Conservation (phyloP, 139 green algal genomes). For the Chlamydomonas schloesseri region DNA sequence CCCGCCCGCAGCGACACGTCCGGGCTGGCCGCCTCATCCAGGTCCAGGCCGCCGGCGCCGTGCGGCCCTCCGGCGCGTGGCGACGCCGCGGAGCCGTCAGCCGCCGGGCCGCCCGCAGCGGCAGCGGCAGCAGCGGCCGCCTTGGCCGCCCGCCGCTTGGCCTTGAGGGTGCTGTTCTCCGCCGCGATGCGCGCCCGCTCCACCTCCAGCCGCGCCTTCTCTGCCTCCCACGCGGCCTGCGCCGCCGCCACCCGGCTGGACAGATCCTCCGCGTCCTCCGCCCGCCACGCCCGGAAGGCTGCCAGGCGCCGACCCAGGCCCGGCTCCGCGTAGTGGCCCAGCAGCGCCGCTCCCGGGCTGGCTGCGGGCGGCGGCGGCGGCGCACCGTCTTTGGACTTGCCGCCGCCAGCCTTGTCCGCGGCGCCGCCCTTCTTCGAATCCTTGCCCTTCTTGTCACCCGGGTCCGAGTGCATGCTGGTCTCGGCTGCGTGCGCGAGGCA, state of each 20-base stretch:
- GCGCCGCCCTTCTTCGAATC: no score
- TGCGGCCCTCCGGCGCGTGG: not conserved
- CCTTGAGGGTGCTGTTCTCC: slow-evolving; percentile 49
- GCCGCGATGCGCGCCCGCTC: slow-evolving; percentile 4
- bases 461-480: not conserved
- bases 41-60: not conserved
- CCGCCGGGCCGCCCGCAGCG: not conserved
- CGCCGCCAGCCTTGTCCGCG: not conserved
- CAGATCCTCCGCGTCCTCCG: slow-evolving; percentile 57
- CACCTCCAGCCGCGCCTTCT: not conserved
- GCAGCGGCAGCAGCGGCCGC: not conserved
- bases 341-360: no score
- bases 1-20: not conserved
- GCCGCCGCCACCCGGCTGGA: slow-evolving; percentile 23
- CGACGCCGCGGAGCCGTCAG: no score
- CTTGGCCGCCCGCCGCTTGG: slow-evolving; percentile 34
- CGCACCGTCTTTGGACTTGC: slow-evolving; percentile 3
- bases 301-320: slow-evolving; percentile 53
- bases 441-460: not conserved
- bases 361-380: not conserved
- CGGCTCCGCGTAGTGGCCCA: slow-evolving; percentile 65
- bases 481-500: slow-evolving; percentile 16
- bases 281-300: slow-evolving; percentile 27
- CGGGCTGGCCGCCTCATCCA: not conserved
- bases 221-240: slow-evolving; percentile 25